Evolutionary conservation across 345 rosid genomes (phyloP), one percentile per base, ranked within the genome.

Genomic region (Jatropha curcas): DNA sequence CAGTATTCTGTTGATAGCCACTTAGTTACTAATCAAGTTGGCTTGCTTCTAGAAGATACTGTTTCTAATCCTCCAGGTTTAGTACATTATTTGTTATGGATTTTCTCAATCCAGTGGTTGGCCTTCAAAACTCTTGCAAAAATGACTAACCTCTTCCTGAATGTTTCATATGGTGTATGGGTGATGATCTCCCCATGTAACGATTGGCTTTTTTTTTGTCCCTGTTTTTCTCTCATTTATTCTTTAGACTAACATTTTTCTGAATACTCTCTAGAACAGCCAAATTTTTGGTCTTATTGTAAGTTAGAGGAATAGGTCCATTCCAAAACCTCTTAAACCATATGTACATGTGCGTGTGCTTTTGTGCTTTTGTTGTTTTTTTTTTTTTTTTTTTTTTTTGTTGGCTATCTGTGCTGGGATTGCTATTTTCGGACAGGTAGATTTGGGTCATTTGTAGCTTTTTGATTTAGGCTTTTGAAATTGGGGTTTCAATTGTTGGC

Each of bases 391-490:
- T n/a, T n/a, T n/a, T 84, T 95, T 79, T 95, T 96, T 75, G 79
- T 92, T 74, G 96, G 97, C 28, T 92, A 94, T 94, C 83, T 92
- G 95, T 77, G 90, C 89, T 4, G 98, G 98, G 71, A 83, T 89
- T n/a, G 89, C 88, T 94, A 67, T 92, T 94, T 84, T 90, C 97
- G 58, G 89, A 84, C 77, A 82, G 91, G 94, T 89, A n/a, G 70
- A 73, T 22, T 74, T 72, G 46, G 37, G 41, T 46, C 35, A 39
- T 68, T 57, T 69, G 14, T 27, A 22, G 65, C 55, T n/a, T 11
- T 65, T 58, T 68, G n/a, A 41, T n/a, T 67, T 19, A 24, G 51
- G 27, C 7, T n/a, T 14, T 55, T 28, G 63, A 52, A 16, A 24
- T 1, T n/a, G n/a, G n/a, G n/a, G n/a, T 16, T 33, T 60, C 43